These are phyloP conservation scores for Penicillium sp. DNA, from an alignment of 2,329 filamentous ascomycete genomes.

Conservation along the genomic window DNA sequence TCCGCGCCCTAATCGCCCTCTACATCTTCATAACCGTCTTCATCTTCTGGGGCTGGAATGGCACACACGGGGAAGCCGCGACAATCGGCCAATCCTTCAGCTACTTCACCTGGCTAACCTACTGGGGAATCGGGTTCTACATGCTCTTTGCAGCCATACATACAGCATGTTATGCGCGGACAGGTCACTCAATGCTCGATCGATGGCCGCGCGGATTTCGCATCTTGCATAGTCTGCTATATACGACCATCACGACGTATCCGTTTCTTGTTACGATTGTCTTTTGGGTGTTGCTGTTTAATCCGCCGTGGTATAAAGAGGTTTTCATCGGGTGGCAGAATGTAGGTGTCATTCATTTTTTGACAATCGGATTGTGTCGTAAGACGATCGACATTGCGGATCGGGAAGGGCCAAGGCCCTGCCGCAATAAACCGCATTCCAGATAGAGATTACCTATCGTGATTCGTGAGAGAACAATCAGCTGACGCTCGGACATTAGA, in stretches of 20 bases:
- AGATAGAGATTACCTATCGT: too few relatives aligned
- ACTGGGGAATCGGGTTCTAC: slow-evolving; percentile 81
- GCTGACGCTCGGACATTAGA: slow-evolving; percentile 30
- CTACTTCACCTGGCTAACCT: slow-evolving; percentile 78
- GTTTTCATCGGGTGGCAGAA: slow-evolving; percentile 55
- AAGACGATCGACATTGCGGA: too few relatives aligned
- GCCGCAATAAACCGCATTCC: too few relatives aligned
- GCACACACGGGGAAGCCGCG: slow-evolving; percentile 50
- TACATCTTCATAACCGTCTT: slow-evolving; percentile 70
- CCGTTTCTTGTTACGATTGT: slow-evolving; percentile 68
- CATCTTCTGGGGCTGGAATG: slow-evolving; percentile 64
- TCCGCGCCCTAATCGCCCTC: slow-evolving; percentile 46
- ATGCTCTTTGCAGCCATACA: slow-evolving; percentile 64
- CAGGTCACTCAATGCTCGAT: slow-evolving; percentile 52
- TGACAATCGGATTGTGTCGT: too few relatives aligned
- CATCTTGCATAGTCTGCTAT: slow-evolving; percentile 61
- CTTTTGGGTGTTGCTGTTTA: slow-evolving; percentile 64
- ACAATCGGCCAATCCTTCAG: slow-evolving; percentile 61
- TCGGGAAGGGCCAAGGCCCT: too few relatives aligned
- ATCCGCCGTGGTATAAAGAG: slow-evolving; percentile 49
- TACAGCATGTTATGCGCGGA: slow-evolving; percentile 62
- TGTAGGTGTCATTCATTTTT: slow-evolving; percentile 29
- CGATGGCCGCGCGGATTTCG: slow-evolving; percentile 60
- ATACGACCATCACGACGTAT: slow-evolving; percentile 59
- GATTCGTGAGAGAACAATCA: too few relatives aligned